Percentiles rank a stretch among this genome's conserved stretches.
These are phyloP conservation scores for Sindora glabra DNA, from an alignment of 306 rosid genomes.

Conservation along the genomic window DNA sequence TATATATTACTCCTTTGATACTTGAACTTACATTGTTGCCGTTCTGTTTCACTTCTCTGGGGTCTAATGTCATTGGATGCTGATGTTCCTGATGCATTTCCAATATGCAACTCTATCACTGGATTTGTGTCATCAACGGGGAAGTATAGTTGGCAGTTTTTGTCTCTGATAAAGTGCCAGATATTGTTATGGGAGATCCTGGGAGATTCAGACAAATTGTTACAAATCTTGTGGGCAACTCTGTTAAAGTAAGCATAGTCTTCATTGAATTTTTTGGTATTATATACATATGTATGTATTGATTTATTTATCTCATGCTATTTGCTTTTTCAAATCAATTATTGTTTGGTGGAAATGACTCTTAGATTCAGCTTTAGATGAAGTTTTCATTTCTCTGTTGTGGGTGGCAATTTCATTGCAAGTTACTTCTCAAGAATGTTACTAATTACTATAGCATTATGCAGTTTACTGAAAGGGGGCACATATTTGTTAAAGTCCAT, in stretches of 20 bases:
- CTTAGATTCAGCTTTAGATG: background rate
- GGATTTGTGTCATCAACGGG: slow-evolving; percentile 22
- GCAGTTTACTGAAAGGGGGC: slow-evolving; percentile 98
- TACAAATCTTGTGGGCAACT: slow-evolving; percentile 96
- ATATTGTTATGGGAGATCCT: slow-evolving; percentile 81
- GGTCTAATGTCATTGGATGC: slow-evolving; percentile 5
- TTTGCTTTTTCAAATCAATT: background rate
- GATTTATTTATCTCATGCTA: background rate
- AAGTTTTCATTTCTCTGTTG: background rate
- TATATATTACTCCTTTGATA: no score
- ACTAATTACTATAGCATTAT: slow-evolving; percentile 17
- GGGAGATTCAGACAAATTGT: slow-evolving; percentile 96
- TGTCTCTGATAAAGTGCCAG: slow-evolving; percentile 94
- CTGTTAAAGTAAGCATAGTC: slow-evolving; percentile 67
- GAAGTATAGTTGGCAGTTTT: slow-evolving; percentile 80
- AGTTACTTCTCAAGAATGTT: slow-evolving; percentile 1
- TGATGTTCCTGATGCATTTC: background rate
- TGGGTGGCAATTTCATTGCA: background rate
- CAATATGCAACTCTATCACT: slow-evolving; percentile 16
- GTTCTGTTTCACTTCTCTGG: background rate
- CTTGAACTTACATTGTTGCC: slow-evolving; percentile 16
- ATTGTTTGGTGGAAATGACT: background rate
- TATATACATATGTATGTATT: no score
- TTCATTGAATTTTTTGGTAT: slow-evolving; percentile 5
- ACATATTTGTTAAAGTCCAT: slow-evolving; percentile 83